Evolutionary conservation across 768 basidiomycete genomes (phyloP).

Genomic region (Collybia mongolica): DNA sequence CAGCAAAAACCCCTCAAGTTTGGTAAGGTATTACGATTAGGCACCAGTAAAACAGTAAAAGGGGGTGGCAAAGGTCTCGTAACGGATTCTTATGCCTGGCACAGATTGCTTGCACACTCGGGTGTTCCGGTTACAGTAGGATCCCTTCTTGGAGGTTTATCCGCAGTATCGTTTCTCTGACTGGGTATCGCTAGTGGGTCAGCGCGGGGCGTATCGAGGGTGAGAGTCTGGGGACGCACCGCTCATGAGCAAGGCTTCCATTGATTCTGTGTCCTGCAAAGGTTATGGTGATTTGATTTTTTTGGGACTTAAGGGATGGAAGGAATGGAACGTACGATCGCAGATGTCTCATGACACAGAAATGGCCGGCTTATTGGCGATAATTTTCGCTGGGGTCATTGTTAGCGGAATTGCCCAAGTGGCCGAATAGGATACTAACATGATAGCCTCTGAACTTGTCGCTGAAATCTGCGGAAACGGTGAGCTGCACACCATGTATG

Average conservation of each 20-base stretch:
- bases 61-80: too few species aligned
- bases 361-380: slow-evolving; percentile 60
- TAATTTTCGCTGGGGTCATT: slow-evolving; percentile 41
- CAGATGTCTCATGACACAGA: slow-evolving; percentile 69
- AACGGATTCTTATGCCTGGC: too few species aligned
- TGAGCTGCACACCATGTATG: not conserved
- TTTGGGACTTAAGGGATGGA: not conserved
- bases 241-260: slow-evolving; percentile 35
- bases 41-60: too few species aligned
- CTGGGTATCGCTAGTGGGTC: slow-evolving; percentile 7
- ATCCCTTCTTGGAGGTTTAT: slow-evolving; percentile 33
- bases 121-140: slow-evolving; percentile 15
- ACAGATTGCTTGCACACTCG: too few species aligned
- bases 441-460: slow-evolving; percentile 68
- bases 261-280: slow-evolving; percentile 38
- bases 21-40: too few species aligned
- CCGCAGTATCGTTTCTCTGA: slow-evolving; percentile 41
- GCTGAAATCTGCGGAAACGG: slow-evolving; percentile 52
- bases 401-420: not conserved
- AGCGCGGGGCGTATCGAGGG: not conserved
- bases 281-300: not conserved
- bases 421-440: slow-evolving; percentile 31
- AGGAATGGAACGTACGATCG: slow-evolving; percentile 45
- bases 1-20: too few species aligned
- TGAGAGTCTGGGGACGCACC: slow-evolving; percentile 14